Evolutionary conservation across 257 asterid genomes (phyloP).

Genomic region (Solanum megistacrolobum): DNA sequence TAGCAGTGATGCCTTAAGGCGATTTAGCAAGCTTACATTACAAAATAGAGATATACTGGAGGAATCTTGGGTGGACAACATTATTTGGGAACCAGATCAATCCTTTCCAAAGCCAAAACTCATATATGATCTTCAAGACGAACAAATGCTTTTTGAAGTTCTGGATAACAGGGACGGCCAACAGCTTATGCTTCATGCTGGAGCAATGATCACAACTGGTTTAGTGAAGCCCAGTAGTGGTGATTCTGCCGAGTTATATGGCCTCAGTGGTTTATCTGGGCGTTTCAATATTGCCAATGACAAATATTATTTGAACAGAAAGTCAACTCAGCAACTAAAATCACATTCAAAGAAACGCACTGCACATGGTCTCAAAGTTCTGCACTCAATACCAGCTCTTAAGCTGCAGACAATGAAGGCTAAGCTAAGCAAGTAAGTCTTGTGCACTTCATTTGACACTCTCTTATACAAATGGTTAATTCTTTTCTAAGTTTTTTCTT

Average conservation of each 20-base stretch:
- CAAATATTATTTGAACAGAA: constrained; percentile 80
- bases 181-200: constrained; percentile 74
- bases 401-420: constrained; percentile 94
- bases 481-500: not conserved
- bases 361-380: constrained; percentile 80
- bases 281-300: constrained; percentile 91
- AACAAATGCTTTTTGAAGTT: constrained; percentile 95
- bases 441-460: not conserved
- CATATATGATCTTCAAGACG: constrained; percentile 89
- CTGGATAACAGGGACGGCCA: constrained; percentile 51
- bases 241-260: constrained; percentile 55
- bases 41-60: constrained; percentile 69
- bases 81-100: constrained; percentile 80
- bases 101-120: constrained; percentile 59
- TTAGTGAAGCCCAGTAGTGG: constrained; percentile 39
- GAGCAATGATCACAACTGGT: constrained; percentile 83
- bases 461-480: not conserved
- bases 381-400: constrained; percentile 94
- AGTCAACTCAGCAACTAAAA: constrained; percentile 88
- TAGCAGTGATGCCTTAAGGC: constrained; percentile 44
- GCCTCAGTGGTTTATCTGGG: constrained; percentile 49
- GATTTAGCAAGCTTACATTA: constrained; percentile 59
- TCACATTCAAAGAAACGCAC: constrained; percentile 91
- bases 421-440: constrained; percentile 87
- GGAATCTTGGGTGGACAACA: constrained; percentile 82